Conservation (phyloP, 2,329 filamentous ascomycete genomes). For the Macrophomina pseudophaseolina region DNA sequence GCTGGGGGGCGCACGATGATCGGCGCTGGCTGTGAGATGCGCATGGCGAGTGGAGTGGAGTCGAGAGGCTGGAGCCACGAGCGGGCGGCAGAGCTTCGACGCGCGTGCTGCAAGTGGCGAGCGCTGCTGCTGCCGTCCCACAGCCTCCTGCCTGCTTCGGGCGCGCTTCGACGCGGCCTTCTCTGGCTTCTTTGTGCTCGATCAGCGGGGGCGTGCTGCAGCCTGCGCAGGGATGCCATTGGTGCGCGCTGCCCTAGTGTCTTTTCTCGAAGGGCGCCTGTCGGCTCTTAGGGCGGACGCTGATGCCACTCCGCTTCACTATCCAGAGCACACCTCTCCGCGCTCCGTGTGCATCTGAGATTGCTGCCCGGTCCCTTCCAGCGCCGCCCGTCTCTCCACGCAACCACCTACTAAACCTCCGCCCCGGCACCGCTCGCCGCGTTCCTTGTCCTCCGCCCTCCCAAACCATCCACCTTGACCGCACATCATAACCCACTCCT, state of each 20-base stretch:
- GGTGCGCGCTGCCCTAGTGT: slow-evolving; percentile 12
- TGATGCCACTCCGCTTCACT: slow-evolving; percentile 24
- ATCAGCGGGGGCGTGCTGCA: slow-evolving; percentile 20
- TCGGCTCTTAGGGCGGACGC: slow-evolving; percentile 23
- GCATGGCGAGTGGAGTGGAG: background rate
- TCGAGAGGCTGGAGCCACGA: slow-evolving; percentile 10
- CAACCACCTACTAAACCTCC: slow-evolving; percentile 19
- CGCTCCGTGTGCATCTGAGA: slow-evolving; percentile 24
- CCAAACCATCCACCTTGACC: slow-evolving; percentile 16
- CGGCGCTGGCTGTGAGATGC: slow-evolving; percentile 21
- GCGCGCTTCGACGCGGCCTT: slow-evolving; percentile 23
- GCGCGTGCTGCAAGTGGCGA: slow-evolving; percentile 23
- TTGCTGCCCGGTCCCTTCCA: slow-evolving; percentile 25
- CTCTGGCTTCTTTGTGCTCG: slow-evolving; percentile 24
- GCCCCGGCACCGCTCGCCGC: slow-evolving; percentile 21
- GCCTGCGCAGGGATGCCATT: slow-evolving; percentile 5
- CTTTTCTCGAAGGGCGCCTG: slow-evolving; percentile 22
- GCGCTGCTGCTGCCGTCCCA: slow-evolving; percentile 17
- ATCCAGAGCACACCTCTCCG: slow-evolving; percentile 23
- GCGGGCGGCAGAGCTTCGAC: slow-evolving; percentile 4
- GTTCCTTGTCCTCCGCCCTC: slow-evolving; percentile 19
- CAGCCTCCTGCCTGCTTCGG: slow-evolving; percentile 24
- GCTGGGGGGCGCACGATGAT: slow-evolving; percentile 9
- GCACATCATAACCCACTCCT: slow-evolving; percentile 16
- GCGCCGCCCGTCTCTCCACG: slow-evolving; percentile 21